phyloP scores from a whole-genome alignment of 768 basidiomycete species.

The Glaciozyma martinii region DNA sequence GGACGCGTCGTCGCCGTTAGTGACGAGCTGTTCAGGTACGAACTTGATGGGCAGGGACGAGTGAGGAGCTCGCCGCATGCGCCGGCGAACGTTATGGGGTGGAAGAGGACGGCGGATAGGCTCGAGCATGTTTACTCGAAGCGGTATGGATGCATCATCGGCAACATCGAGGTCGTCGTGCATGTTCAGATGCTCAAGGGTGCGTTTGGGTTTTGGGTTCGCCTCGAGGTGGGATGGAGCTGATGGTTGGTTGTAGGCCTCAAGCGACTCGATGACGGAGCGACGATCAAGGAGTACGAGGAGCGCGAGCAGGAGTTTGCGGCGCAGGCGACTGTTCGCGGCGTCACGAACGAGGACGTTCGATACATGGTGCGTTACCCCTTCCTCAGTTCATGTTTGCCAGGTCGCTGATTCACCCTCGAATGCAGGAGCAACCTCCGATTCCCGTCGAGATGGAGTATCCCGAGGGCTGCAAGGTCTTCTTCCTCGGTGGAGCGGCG shows the following conservation, averaged over 20 bases:
- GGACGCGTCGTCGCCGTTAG: constrained; percentile 77
- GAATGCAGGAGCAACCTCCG: constrained; percentile 65
- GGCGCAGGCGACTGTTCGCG: constrained; percentile 70
- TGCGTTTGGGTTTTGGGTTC: constrained; percentile 37
- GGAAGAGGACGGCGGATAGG: constrained; percentile 71
- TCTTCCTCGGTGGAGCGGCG: constrained; percentile 88
- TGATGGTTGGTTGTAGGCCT: constrained; percentile 50
- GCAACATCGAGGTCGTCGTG: constrained; percentile 65
- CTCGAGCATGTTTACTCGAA: constrained; percentile 83
- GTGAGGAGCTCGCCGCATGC: constrained; percentile 40
- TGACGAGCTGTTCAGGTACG: constrained; percentile 78
- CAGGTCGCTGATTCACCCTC: neutral
- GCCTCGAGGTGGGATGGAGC: neutral
- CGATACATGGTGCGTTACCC: constrained; percentile 41
- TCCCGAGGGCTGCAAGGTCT: constrained; percentile 79
- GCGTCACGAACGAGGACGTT: constrained; percentile 81
- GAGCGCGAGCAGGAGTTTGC: constrained; percentile 80
- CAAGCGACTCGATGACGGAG: constrained; percentile 76
- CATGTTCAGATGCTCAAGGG: constrained; percentile 90
- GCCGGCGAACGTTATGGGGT: constrained; percentile 51
- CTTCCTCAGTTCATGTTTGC: neutral
- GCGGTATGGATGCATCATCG: constrained; percentile 74
- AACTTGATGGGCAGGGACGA: constrained; percentile 50
- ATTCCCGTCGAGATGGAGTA: constrained; percentile 80
- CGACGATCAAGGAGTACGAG: constrained; percentile 92